These are phyloP conservation scores for Fomitiporia mediterranea DNA, from an alignment of 1,284 basidiomycete species.

Conservation along the genomic window DNA sequence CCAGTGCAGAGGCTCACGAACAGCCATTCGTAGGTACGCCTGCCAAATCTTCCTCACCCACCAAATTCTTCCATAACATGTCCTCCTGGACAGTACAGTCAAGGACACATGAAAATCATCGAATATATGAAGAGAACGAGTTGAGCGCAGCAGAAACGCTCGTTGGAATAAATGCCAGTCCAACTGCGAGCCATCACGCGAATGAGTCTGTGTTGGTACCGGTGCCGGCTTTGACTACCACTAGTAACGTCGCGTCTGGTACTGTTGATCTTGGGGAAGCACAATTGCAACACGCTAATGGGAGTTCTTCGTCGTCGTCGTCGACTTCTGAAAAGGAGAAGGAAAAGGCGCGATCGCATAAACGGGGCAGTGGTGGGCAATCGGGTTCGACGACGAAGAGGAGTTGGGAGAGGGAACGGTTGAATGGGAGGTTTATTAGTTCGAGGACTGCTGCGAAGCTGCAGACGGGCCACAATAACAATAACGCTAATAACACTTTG, in stretches of 20 bases:
- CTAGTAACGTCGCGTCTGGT: too few relatives aligned
- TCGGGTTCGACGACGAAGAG: not conserved
- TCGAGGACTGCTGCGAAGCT: not conserved
- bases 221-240: not conserved
- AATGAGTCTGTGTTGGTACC: not conserved
- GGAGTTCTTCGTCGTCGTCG: too few relatives aligned
- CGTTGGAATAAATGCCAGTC: conserved; percentile 5
- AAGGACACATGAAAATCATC: not conserved
- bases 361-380: too few relatives aligned
- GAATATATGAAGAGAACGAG: conserved; percentile 4
- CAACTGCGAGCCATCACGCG: not conserved
- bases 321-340: not conserved
- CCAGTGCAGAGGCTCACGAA: not conserved
- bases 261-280: too few relatives aligned
- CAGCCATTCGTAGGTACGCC: not conserved
- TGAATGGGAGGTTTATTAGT: not conserved
- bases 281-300: too few relatives aligned
- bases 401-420: not conserved
- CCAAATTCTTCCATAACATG: not conserved
- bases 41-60: not conserved
- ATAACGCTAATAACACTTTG: too few relatives aligned
- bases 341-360: not conserved
- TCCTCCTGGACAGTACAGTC: not conserved
- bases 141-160: conserved; percentile 6
- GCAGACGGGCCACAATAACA: not conserved